Percentiles rank a stretch among this genome's conserved stretches.
Evolutionary conservation across 2,329 filamentous ascomycete genomes (phyloP).

Genomic region (Eutypella sp.): DNA sequence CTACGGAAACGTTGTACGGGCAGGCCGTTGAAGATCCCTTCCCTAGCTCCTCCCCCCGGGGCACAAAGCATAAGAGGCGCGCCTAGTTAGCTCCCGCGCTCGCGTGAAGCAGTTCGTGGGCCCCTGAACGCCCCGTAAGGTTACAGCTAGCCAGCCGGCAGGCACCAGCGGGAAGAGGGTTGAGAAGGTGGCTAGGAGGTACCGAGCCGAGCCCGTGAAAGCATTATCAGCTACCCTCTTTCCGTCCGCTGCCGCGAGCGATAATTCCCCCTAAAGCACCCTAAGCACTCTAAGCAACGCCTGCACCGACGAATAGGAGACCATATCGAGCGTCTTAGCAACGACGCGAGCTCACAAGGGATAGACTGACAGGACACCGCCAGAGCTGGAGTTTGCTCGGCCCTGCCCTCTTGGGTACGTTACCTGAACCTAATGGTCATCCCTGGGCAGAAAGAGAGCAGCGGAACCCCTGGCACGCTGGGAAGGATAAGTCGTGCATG

Average conservation of each 20-base stretch:
- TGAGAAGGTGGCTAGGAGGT: too few relatives aligned
- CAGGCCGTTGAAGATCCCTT: neutral
- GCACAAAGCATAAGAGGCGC: constrained; percentile 2
- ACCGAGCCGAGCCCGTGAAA: neutral
- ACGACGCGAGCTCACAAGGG: neutral
- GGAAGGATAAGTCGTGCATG: neutral
- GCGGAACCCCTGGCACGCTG: neutral
- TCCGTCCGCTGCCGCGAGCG: neutral
- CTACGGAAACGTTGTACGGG: constrained; percentile 10
- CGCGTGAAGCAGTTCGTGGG: neutral
- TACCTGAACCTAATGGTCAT: too few relatives aligned
- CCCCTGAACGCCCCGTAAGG: neutral
- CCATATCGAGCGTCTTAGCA: neutral
- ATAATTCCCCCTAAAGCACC: too few relatives aligned
- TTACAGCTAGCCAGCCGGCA: neutral
- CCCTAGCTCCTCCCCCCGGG: too few relatives aligned
- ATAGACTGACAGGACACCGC: neutral
- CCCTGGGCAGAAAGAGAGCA: too few relatives aligned
- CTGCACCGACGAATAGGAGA: neutral
- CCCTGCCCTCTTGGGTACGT: too few relatives aligned
- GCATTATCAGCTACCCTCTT: neutral
- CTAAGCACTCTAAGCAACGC: neutral
- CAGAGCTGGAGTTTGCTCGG: neutral
- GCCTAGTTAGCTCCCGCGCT: neutral
- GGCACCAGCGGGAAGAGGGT: too few relatives aligned